Conservation (phyloP, 768 basidiomycete species). For the Exsudoporus frostii region DNA sequence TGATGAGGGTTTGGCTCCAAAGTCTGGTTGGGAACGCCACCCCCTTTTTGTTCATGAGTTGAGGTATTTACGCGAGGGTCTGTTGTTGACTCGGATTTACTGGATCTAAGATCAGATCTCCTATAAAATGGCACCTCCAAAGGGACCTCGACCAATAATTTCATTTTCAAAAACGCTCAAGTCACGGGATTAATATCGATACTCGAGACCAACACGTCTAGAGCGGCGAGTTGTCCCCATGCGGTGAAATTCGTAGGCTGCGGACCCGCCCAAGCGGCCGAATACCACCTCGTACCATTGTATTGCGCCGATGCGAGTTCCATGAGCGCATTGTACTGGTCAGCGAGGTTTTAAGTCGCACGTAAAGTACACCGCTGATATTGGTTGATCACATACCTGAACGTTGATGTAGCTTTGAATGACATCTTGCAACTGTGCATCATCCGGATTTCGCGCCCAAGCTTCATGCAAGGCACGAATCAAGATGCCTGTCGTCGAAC, state of each 20-base stretch:
- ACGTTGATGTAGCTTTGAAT: slow-evolving; percentile 51
- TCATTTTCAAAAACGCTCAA: not conserved
- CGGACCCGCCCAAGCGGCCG: slow-evolving; percentile 8
- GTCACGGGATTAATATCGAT: slow-evolving; percentile 2
- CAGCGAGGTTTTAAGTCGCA: not conserved
- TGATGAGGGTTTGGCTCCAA: not conserved
- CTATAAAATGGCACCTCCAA: too few relatives aligned
- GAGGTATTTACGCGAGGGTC: slow-evolving; percentile 4
- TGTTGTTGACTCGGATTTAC: not conserved
- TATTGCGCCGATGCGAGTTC: slow-evolving; percentile 6
- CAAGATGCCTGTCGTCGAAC: slow-evolving; percentile 34
- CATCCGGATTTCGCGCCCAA: slow-evolving; percentile 36
- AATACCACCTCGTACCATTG: slow-evolving; percentile 5
- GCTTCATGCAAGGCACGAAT: slow-evolving; percentile 49
- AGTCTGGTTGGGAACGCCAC: too few relatives aligned
- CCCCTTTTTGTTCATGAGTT: not conserved
- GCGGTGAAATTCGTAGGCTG: not conserved
- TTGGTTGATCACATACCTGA: slow-evolving; percentile 34
- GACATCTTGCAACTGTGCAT: slow-evolving; percentile 38
- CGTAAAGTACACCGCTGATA: too few relatives aligned
- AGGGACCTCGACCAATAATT: too few relatives aligned
- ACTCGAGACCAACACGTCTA: slow-evolving; percentile 13
- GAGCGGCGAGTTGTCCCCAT: slow-evolving; percentile 12
- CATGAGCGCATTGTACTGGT: slow-evolving; percentile 7
- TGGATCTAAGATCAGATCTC: not conserved